Percentiles rank a stretch among this genome's conserved stretches.
Conservation (phyloP, 306 rosid genomes). For the Corylus heterophylla region DNA sequence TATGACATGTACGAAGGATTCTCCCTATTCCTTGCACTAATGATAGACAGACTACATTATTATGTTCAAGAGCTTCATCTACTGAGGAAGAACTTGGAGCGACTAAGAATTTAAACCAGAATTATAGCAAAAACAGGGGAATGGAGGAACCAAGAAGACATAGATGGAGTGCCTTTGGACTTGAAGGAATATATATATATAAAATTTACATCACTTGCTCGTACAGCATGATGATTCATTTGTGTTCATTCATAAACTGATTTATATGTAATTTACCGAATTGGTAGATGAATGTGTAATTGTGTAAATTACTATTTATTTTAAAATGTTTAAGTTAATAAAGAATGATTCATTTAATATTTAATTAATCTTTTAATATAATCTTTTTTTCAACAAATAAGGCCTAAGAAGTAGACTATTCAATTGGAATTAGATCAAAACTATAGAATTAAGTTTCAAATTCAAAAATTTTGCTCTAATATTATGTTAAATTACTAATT, state of each 20-base stretch:
- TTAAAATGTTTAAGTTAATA: too few species aligned
- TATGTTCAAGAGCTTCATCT: conserved; percentile 49
- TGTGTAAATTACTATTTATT: neutral
- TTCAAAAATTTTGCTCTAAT: too few species aligned
- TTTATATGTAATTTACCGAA: neutral
- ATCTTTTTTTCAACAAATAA: too few species aligned
- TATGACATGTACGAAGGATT: conserved; percentile 42
- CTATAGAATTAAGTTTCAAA: too few species aligned
- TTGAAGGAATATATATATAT: neutral
- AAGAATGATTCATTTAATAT: too few species aligned
- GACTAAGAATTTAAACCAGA: conserved; percentile 20
- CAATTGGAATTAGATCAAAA: too few species aligned
- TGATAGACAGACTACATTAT: conserved; percentile 64
- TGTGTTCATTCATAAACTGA: neutral
- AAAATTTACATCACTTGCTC: too few species aligned
- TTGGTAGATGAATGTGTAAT: neutral
- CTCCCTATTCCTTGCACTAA: conserved; percentile 62
- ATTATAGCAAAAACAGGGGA: neutral
- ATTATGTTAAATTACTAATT: too few species aligned
- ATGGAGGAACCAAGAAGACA: conserved; percentile 16
- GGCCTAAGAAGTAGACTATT: too few species aligned
- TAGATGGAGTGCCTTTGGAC: neutral
- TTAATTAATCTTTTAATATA: too few species aligned
- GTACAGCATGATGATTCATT: neutral
- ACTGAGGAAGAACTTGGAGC: conserved; percentile 41